Evolutionary conservation across 441 rosid genomes (phyloP).

Genomic region (Brassica hybrid): DNA sequence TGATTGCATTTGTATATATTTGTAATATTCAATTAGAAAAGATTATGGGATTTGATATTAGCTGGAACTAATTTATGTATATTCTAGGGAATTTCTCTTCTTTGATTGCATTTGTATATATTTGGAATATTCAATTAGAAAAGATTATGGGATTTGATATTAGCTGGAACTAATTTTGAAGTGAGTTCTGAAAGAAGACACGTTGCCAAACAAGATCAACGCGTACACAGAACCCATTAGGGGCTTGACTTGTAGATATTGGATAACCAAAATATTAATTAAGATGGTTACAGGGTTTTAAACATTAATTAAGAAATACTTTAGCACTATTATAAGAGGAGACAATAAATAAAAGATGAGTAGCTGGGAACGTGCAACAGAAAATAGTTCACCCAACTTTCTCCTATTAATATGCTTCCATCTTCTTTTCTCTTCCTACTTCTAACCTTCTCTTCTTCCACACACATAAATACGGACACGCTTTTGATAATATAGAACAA

Average conservation of each 20-base stretch:
- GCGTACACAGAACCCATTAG: slow-evolving; percentile 29
- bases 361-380: slow-evolving; percentile 70
- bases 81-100: too few species aligned
- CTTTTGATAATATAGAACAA: slow-evolving; percentile 11
- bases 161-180: slow-evolving; percentile 28
- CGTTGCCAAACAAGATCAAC: slow-evolving; percentile 11
- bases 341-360: slow-evolving; percentile 42
- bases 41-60: slow-evolving; percentile 3
- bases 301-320: not conserved
- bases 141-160: slow-evolving; percentile 4
- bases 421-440: slow-evolving; percentile 33
- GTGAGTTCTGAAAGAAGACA: slow-evolving; percentile 16
- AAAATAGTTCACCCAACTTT: slow-evolving; percentile 78
- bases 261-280: slow-evolving; percentile 37
- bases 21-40: not conserved
- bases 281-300: too few species aligned
- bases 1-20: too few species aligned
- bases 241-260: slow-evolving; percentile 35
- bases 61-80: slow-evolving; percentile 6
- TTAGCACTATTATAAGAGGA: slow-evolving; percentile 11
- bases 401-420: slow-evolving; percentile 35
- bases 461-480: slow-evolving; percentile 16
- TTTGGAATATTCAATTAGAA: not conserved
- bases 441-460: slow-evolving; percentile 34
- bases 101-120: too few species aligned